phyloP scores from a whole-genome alignment of 306 rosid genomes.

The Begonia loranthoides region DNA sequence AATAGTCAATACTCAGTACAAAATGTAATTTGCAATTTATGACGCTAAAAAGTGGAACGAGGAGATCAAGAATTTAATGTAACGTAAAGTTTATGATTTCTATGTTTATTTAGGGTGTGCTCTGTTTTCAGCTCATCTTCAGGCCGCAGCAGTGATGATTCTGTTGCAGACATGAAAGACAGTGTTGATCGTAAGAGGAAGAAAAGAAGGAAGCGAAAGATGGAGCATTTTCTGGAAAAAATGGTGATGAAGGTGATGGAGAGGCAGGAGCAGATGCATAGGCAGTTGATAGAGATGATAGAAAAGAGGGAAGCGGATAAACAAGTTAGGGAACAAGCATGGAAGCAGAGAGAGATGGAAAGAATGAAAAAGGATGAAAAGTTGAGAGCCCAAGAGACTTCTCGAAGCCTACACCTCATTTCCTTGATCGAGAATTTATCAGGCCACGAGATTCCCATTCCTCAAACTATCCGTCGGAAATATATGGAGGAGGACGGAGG shows the following conservation, averaged over 20 bases:
- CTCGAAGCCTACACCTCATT: constrained; percentile 54
- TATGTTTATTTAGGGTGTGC: constrained; percentile 4
- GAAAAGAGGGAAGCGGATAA: constrained; percentile 67
- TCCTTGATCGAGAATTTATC: constrained; percentile 41
- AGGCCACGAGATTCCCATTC: constrained; percentile 36
- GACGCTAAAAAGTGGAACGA: neutral
- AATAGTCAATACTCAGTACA: neutral
- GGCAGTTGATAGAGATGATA: constrained; percentile 47
- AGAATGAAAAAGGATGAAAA: constrained; percentile 50
- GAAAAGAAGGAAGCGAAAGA: constrained; percentile 19
- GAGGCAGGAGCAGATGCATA: constrained; percentile 73
- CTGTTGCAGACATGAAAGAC: constrained; percentile 13
- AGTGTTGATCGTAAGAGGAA: constrained; percentile 30
- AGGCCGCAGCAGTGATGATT: constrained; percentile 18
- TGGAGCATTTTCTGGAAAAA: constrained; percentile 38
- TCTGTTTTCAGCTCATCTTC: constrained; percentile 40
- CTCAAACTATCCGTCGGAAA: constrained; percentile 22
- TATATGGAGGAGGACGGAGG: constrained; percentile 25
- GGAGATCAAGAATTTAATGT: neutral
- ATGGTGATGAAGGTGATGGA: constrained; percentile 57
- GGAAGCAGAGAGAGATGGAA: constrained; percentile 59
- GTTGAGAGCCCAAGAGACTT: constrained; percentile 47
- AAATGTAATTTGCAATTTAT: too few relatives aligned
- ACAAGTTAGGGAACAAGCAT: constrained; percentile 56
- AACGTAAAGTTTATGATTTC: neutral